Evolutionary conservation across 78 protist species (phyloP).

Genomic region (slime mould (Dictyostelium discoideum)): DNA sequence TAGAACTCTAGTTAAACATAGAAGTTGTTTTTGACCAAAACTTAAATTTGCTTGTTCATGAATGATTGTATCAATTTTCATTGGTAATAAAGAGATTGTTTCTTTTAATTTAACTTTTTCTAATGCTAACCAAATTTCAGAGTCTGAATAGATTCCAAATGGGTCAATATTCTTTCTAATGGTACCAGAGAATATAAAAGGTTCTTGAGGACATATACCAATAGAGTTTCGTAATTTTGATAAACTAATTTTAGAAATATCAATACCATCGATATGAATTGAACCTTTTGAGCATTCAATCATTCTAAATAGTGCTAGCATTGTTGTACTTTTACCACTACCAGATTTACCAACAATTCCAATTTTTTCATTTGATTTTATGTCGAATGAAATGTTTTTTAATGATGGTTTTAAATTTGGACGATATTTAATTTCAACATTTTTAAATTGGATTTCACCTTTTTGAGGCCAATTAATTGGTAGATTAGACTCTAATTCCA

Average conservation of each 20-base stretch:
- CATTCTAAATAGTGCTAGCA: constrained; percentile 82
- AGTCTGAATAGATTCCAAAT: constrained; percentile 8
- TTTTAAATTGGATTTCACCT: constrained; percentile 73
- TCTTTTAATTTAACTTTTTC: constrained; percentile 57
- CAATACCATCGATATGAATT: constrained; percentile 81
- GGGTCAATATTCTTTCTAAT: constrained; percentile 71
- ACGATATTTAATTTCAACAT: constrained; percentile 86
- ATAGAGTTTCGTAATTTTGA: constrained; percentile 67
- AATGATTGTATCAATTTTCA: constrained; percentile 21
- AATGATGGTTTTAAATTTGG: constrained; percentile 72
- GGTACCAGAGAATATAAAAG: constrained; percentile 89
- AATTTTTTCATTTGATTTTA: constrained; percentile 79
- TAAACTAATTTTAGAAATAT: constrained; percentile 63
- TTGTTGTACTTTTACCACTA: constrained; percentile 85
- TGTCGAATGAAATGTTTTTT: constrained; percentile 14
- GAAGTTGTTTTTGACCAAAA: constrained; percentile 95
- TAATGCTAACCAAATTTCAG: constrained; percentile 76
- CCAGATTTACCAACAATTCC: constrained; percentile 95
- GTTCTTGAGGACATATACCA: constrained; percentile 95
- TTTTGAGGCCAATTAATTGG: constrained; percentile 74
- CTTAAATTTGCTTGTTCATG: constrained; percentile 78
- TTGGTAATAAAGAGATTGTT: neutral
- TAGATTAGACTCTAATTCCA: neutral
- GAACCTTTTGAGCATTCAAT: constrained; percentile 38
- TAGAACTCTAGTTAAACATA: constrained; percentile 95